Conservation (phyloP, 495 filamentous ascomycete species). For the Aspergillus heteromorphus region DNA sequence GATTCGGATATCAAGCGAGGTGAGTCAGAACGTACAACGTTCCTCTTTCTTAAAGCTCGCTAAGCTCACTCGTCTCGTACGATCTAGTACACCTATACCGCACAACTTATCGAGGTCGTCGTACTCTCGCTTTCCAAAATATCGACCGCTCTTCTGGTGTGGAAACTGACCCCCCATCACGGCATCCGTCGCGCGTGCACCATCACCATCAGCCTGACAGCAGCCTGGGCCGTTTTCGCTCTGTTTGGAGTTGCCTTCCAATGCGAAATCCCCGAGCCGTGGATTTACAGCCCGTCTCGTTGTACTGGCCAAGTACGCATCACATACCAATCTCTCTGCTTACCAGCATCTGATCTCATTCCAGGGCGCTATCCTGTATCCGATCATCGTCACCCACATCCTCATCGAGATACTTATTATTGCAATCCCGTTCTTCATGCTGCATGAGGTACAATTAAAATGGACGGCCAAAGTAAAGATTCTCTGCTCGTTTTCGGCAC, state of each 20-base stretch:
- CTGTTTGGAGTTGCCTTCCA: conserved; percentile 22
- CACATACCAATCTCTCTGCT: not conserved
- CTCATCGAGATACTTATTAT: conserved; percentile 20
- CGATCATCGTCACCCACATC: conserved; percentile 19
- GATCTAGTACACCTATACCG: conserved; percentile 19
- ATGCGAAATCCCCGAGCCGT: conserved; percentile 19
- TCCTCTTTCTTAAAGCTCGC: not conserved
- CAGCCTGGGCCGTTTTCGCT: conserved; percentile 19
- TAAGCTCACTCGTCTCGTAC: too few relatives aligned
- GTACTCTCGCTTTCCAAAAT: conserved; percentile 23
- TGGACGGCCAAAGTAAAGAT: conserved; percentile 18
- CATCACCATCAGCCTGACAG: conserved; percentile 10
- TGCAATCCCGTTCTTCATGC: conserved; percentile 21
- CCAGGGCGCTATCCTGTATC: conserved; percentile 17
- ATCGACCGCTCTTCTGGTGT: conserved; percentile 23
- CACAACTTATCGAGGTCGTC: conserved; percentile 22
- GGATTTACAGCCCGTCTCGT: conserved; percentile 22
- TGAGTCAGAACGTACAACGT: not conserved
- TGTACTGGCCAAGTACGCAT: conserved; percentile 17
- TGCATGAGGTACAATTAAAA: conserved; percentile 22
- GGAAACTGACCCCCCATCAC: conserved; percentile 22
- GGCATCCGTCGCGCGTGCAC: conserved; percentile 12
- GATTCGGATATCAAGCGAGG: conserved; percentile 20
- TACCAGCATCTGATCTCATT: not conserved
- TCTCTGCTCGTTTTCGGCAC: conserved; percentile 19